These are phyloP conservation scores for Phialemoniopsis sp. DNA, from an alignment of 2,329 filamentous ascomycete species.

Conservation along the genomic window DNA sequence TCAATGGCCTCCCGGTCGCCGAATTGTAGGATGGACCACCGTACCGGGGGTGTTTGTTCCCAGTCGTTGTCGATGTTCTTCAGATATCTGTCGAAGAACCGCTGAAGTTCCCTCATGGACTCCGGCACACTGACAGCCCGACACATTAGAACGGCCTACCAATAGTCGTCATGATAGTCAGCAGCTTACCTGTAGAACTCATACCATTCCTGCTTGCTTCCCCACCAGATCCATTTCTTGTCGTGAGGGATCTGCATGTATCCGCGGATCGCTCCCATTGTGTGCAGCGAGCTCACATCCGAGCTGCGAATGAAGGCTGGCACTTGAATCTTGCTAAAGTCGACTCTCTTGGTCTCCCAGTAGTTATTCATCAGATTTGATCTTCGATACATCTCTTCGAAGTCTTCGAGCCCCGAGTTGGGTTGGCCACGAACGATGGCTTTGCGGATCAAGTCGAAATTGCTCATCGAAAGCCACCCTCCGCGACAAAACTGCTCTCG, in stretches of 20 bases:
- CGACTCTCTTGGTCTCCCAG: slow-evolving; percentile 30
- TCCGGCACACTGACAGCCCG: no score
- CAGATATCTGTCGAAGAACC: slow-evolving; percentile 39
- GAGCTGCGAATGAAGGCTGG: slow-evolving; percentile 27
- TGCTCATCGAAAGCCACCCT: slow-evolving; percentile 30
- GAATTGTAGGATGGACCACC: slow-evolving; percentile 32
- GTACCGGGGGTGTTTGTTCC: slow-evolving; percentile 39
- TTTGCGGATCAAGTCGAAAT: slow-evolving; percentile 34
- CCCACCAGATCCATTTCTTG: slow-evolving; percentile 34
- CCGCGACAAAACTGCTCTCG: slow-evolving; percentile 39
- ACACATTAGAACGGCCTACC: no score
- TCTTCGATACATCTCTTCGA: slow-evolving; percentile 32
- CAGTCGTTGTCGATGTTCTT: slow-evolving; percentile 37
- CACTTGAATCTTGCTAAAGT: slow-evolving; percentile 25
- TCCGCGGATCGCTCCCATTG: slow-evolving; percentile 26
- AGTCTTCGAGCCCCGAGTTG: slow-evolving; percentile 32
- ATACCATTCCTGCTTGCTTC: slow-evolving; percentile 36
- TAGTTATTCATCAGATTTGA: slow-evolving; percentile 24
- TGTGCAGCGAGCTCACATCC: slow-evolving; percentile 24
- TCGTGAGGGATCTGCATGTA: slow-evolving; percentile 25
- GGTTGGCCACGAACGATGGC: slow-evolving; percentile 26
- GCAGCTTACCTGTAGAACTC: slow-evolving; percentile 34
- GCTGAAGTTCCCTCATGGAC: slow-evolving; percentile 26
- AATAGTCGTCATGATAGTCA: no score
- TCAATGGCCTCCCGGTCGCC: slow-evolving; percentile 23